Conservation (phyloP, 768 basidiomycete species). For the Amanita jacksonii region DNA sequence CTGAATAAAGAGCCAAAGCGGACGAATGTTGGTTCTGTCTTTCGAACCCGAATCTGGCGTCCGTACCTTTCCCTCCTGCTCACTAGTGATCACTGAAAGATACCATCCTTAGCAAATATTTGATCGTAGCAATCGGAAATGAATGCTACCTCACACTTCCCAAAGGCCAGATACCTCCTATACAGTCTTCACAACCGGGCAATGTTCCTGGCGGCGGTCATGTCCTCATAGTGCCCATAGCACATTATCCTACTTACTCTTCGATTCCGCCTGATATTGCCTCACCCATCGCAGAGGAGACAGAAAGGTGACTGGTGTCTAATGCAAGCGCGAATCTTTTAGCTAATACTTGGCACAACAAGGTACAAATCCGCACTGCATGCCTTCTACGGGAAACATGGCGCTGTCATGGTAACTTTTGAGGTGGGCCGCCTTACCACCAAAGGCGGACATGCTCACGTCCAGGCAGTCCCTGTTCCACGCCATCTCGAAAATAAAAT, state of each 20-base stretch:
- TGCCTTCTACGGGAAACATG: conserved; percentile 61
- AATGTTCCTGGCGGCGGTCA: conserved; percentile 92
- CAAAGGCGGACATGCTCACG: conserved; percentile 90
- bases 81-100: conserved; percentile 8
- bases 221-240: conserved; percentile 87
- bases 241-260: conserved; percentile 83
- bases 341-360: conserved; percentile 1
- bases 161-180: conserved; percentile 90
- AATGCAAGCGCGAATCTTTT: background rate
- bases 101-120: conserved; percentile 60
- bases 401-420: conserved; percentile 64
- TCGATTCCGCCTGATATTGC: conserved; percentile 76
- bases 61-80: conserved; percentile 19
- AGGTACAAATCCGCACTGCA: conserved; percentile 77
- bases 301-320: conserved; percentile 44
- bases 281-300: conserved; percentile 69
- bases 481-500: conserved; percentile 49
- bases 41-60: conserved; percentile 88
- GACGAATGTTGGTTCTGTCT: conserved; percentile 99
- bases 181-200: conserved; percentile 43
- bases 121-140: conserved; percentile 86
- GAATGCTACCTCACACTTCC: conserved; percentile 96
- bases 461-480: conserved; percentile 80
- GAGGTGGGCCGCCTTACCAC: conserved; percentile 79
- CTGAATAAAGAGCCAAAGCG: conserved; percentile 32